Percentiles rank a stretch among this genome's conserved stretches.
Conservation (phyloP, 352 stramenopile species). For the Aphanomyces stellatus region DNA sequence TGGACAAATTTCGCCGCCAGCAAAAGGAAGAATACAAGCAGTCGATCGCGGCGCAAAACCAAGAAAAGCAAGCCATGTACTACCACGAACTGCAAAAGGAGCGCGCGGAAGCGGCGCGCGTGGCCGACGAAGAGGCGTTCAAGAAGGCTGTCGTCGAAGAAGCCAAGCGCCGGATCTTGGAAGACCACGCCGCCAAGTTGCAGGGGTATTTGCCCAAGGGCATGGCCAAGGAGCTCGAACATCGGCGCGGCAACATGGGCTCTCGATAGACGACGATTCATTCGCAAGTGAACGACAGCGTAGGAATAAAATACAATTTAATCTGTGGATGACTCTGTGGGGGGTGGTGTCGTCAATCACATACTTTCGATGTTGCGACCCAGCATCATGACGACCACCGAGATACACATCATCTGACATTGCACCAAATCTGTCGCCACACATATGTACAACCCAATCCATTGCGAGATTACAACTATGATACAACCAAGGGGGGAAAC, state of each 20-base stretch:
- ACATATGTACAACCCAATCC: no score
- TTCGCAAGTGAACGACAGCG: no score
- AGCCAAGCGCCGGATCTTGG: slow-evolving; percentile 71
- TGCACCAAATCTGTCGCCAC: no score
- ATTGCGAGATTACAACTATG: no score
- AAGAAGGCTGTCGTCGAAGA: slow-evolving; percentile 74
- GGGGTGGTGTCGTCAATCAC: no score
- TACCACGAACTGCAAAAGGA: slow-evolving; percentile 67
- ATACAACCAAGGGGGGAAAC: neutral
- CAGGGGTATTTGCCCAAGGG: slow-evolving; percentile 66
- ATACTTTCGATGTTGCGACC: no score
- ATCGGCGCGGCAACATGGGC: neutral
- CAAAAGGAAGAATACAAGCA: slow-evolving; percentile 63
- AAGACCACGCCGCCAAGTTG: slow-evolving; percentile 77
- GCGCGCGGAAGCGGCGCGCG: slow-evolving; percentile 45
- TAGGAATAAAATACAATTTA: no score
- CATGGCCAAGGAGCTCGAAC: slow-evolving; percentile 7
- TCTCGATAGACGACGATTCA: slow-evolving; percentile 2
- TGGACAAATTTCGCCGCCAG: slow-evolving; percentile 42
- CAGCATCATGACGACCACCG: no score
- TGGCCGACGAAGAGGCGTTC: slow-evolving; percentile 74
- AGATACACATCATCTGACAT: no score
- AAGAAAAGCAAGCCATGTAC: slow-evolving; percentile 67
- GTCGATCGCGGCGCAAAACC: slow-evolving; percentile 42
- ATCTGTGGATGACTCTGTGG: no score